phyloP scores from a whole-genome alignment of 2,329 filamentous ascomycete species.

The Hysterium pulicare region DNA sequence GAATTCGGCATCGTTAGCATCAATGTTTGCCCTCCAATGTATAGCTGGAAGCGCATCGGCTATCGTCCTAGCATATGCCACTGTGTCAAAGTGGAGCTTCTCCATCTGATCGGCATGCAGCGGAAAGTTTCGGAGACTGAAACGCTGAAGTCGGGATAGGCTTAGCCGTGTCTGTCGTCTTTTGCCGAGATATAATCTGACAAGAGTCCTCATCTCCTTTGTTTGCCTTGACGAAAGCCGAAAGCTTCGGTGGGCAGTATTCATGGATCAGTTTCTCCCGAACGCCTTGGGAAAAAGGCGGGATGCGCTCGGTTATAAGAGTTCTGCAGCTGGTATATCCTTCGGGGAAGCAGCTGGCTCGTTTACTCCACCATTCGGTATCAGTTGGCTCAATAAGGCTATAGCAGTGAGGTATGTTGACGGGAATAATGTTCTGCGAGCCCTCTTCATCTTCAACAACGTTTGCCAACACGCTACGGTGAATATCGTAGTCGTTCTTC shows the following conservation, averaged over 20 bases:
- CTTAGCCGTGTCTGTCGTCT: no score
- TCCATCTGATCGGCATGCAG: slow-evolving; percentile 52
- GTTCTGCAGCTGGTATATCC: slow-evolving; percentile 31
- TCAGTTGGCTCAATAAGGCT: neutral
- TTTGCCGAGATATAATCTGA: no score
- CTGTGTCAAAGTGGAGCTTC: slow-evolving; percentile 34
- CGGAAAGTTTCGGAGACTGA: slow-evolving; percentile 49
- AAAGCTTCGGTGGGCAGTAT: slow-evolving; percentile 30
- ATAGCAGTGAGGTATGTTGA: neutral
- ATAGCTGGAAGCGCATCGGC: slow-evolving; percentile 50
- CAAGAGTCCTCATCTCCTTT: slow-evolving; percentile 39
- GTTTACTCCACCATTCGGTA: neutral
- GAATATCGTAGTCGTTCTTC: slow-evolving; percentile 11
- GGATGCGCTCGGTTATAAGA: slow-evolving; percentile 35
- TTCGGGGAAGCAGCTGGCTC: slow-evolving; percentile 19
- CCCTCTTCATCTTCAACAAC: neutral
- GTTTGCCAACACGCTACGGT: slow-evolving; percentile 4
- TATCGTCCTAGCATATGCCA: slow-evolving; percentile 44
- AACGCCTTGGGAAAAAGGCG: slow-evolving; percentile 20
- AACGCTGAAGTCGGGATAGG: no score
- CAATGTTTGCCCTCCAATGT: slow-evolving; percentile 47
- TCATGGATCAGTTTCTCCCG: slow-evolving; percentile 28
- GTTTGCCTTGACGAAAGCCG: slow-evolving; percentile 12
- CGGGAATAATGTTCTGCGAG: neutral
- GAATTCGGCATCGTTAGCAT: slow-evolving; percentile 56